A percentile compares a stretch with the other conserved stretches of the same genome.
Conservation (phyloP, 148 eudicot species). For the Salicornia ramosissima region DNA sequence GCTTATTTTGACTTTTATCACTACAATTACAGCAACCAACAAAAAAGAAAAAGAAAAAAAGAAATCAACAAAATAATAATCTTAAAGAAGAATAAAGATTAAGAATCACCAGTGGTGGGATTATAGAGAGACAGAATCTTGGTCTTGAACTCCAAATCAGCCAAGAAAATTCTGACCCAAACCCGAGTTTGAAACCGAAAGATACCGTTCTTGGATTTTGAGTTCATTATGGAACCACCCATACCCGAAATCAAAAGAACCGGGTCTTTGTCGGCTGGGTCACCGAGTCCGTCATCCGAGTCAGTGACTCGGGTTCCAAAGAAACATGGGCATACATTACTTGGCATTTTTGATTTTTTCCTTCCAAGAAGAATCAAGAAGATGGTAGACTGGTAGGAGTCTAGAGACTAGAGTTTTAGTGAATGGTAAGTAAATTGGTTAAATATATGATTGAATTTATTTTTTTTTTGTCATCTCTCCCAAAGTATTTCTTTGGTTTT, state of each 20-base stretch:
- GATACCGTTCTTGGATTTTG: constrained; percentile 52
- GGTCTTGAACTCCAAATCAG: constrained; percentile 76
- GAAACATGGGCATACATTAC: constrained; percentile 48
- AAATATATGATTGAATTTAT: no score
- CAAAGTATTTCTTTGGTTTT: no score
- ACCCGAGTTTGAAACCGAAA: constrained; percentile 63
- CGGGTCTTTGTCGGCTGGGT: constrained; percentile 57
- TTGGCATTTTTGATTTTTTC: background rate
- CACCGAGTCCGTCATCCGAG: constrained; percentile 21
- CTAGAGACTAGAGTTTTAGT: no score
- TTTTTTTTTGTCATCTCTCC: no score
- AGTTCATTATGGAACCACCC: constrained; percentile 70
- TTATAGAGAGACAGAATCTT: constrained; percentile 75
- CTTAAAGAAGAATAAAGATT: background rate
- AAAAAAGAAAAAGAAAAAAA: constrained; percentile 3
- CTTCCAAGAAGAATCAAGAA: background rate
- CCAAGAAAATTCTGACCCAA: constrained; percentile 79
- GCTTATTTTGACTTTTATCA: no score
- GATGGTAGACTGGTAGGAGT: background rate
- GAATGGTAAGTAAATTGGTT: background rate
- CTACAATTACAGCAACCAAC: no score
- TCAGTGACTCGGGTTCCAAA: constrained; percentile 29
- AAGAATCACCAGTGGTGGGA: constrained; percentile 48
- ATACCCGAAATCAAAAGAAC: constrained; percentile 62
- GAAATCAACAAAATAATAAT: background rate